Base-by-base conservation (phyloP, 495 filamentous ascomycete genomes). In the Paragyromitra xinjiangensis region DNA sequence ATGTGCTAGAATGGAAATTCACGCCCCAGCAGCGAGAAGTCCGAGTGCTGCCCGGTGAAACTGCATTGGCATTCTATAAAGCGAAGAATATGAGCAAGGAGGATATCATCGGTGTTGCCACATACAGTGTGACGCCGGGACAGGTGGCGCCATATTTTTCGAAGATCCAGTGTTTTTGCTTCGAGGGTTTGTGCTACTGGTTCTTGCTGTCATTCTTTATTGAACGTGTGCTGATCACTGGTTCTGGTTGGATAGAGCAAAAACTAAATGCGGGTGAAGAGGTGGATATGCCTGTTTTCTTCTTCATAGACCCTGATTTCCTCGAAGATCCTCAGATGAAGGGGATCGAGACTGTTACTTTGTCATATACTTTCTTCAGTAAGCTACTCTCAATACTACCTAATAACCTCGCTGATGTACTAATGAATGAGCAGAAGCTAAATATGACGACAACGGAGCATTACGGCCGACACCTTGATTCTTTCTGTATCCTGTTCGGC, bases 121-220 rank as follows among this genome's bases (percentile, higher is more conserved):
- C 96, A 9, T 99, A 99, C 83, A 94, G 91, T 83, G 96, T 99
- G 62, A 97, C 94, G 11, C 96, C 96, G 8, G 95, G 89, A 12
- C 96, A 98, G 86, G 93, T 97, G 37, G 95, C 96, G 37, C 95
- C 93, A 3, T 99, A 99, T 82, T 99, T 99, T 84, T 94, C 91
- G 88, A 99, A 99, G 88, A 99, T 99, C 65, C 96, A 99, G 85
- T 99, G 96, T 81, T 99, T 99, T 85, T 99, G 96, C 83, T 99
- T 99, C 82, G 96, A 99, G 87, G 77, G 77, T 79, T 94, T 87
- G 84, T 87, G 2, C 24, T 34, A 5, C 56, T 94, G 87, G 83
- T 86, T 6, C 11, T 69, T 22, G 1, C 39, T 11, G 19, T 8
- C 51, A 26, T 56, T 29, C 19, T 51, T 22, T 42, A 37, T 69